Percentiles rank a stretch among this genome's conserved stretches.
Evolutionary conservation across 2,329 filamentous ascomycete genomes (phyloP).

Genomic region (Catunica adiposa): DNA sequence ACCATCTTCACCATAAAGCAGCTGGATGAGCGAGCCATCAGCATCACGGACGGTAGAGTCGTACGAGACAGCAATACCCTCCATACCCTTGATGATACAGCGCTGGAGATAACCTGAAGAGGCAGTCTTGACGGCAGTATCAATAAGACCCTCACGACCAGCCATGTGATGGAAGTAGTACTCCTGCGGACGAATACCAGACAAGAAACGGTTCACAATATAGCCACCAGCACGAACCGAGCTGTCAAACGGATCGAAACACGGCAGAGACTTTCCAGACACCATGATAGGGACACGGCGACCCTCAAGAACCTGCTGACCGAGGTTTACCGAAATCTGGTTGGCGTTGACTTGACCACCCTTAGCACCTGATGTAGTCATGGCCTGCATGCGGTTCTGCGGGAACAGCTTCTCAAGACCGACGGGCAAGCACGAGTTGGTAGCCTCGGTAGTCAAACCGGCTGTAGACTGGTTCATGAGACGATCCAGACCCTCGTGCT

Average conservation of each 20-base stretch:
- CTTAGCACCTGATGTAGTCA: conserved; percentile 95
- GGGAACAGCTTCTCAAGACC: conserved; percentile 86
- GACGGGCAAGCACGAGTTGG: conserved; percentile 58
- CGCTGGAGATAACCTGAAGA: conserved; percentile 91
- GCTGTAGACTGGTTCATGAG: conserved; percentile 59
- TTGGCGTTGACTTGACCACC: conserved; percentile 87
- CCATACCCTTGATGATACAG: conserved; percentile 97
- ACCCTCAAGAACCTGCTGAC: conserved; percentile 91
- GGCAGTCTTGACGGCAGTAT: conserved; percentile 96
- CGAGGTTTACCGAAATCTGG: conserved; percentile 91
- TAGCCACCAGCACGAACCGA: conserved; percentile 82
- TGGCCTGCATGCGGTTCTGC: conserved; percentile 95
- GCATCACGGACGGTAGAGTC: conserved; percentile 88
- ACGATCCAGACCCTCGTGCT: conserved; percentile 79
- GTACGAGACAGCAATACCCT: conserved; percentile 81
- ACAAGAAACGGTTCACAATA: conserved; percentile 91
- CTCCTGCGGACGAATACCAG: conserved; percentile 89
- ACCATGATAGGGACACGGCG: conserved; percentile 93
- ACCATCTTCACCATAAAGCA: conserved; percentile 91
- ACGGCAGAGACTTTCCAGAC: conserved; percentile 88
- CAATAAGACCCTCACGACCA: conserved; percentile 91
- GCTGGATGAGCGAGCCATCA: conserved; percentile 85
- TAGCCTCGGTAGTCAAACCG: conserved; percentile 61
- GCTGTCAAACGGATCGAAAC: conserved; percentile 84
- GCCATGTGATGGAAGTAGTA: conserved; percentile 99